These are phyloP conservation scores for Castanea mollissima DNA, from an alignment of 306 rosid species.

Conservation along the genomic window DNA sequence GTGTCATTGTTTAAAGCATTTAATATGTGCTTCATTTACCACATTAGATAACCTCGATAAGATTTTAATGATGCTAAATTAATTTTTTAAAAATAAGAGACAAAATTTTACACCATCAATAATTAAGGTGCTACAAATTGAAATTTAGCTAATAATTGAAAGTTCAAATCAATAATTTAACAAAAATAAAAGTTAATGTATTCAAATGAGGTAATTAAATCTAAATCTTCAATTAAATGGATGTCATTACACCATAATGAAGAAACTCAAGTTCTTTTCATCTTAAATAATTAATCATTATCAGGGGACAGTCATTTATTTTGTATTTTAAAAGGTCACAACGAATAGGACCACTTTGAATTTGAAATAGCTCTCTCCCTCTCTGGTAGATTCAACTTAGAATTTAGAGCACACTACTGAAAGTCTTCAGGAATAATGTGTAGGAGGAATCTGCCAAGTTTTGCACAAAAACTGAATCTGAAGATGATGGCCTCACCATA, in stretches of 20 bases:
- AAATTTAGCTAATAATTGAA: too few relatives aligned
- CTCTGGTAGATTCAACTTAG: slow-evolving; percentile 36
- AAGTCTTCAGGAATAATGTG: slow-evolving; percentile 67
- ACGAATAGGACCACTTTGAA: slow-evolving; percentile 46
- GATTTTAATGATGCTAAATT: too few relatives aligned
- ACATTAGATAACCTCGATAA: too few relatives aligned
- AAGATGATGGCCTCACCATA: slow-evolving; percentile 42
- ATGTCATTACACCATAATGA: not conserved
- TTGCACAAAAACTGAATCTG: slow-evolving; percentile 58
- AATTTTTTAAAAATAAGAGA: too few relatives aligned
- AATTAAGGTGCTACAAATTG: too few relatives aligned
- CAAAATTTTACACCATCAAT: too few relatives aligned
- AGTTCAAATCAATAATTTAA: too few relatives aligned
- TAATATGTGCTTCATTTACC: too few relatives aligned
- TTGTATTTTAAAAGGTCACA: not conserved
- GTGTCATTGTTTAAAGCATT: too few relatives aligned
- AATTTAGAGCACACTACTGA: slow-evolving; percentile 43
- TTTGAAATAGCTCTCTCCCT: slow-evolving; percentile 37
- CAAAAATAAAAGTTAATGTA: too few relatives aligned
- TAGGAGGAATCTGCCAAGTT: slow-evolving; percentile 70
- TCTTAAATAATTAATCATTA: not conserved
- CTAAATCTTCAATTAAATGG: not conserved
- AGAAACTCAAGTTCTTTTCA: not conserved
- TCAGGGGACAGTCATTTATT: not conserved
- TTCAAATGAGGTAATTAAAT: not conserved